A percentile compares a stretch with the other conserved stretches of the same genome.
These are phyloP conservation scores for Hyphodiscus hymeniophilus DNA, from an alignment of 495 filamentous ascomycete species.

Conservation along the genomic window DNA sequence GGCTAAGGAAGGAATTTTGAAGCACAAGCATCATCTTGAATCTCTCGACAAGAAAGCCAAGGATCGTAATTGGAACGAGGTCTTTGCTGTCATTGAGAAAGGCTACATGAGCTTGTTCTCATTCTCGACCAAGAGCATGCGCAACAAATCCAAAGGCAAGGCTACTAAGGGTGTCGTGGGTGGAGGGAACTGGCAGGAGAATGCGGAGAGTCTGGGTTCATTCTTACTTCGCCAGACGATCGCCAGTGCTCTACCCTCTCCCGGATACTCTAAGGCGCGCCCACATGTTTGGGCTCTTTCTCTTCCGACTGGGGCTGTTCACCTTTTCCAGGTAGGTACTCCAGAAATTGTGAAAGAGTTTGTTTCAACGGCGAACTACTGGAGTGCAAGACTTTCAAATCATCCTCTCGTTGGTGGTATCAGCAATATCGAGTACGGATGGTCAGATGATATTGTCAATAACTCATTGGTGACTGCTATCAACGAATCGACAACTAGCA, in stretches of 20 bases:
- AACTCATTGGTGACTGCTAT: slow-evolving; percentile 52
- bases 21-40: slow-evolving; percentile 94
- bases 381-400: slow-evolving; percentile 88
- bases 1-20: slow-evolving; percentile 94
- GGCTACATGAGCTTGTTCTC: slow-evolving; percentile 95
- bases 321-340: slow-evolving; percentile 95
- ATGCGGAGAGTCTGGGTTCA: slow-evolving; percentile 75
- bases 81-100: slow-evolving; percentile 96
- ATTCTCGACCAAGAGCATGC: slow-evolving; percentile 72
- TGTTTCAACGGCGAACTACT: slow-evolving; percentile 93
- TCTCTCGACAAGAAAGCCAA: slow-evolving; percentile 82
- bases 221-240: slow-evolving; percentile 90
- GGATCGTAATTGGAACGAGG: slow-evolving; percentile 87
- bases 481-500: slow-evolving; percentile 27
- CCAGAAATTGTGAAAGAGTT: slow-evolving; percentile 93
- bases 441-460: slow-evolving; percentile 86
- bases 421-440: slow-evolving; percentile 96
- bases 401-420: slow-evolving; percentile 86
- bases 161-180: slow-evolving; percentile 63
- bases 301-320: slow-evolving; percentile 85
- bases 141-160: slow-evolving; percentile 44
- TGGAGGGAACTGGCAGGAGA: slow-evolving; percentile 95
- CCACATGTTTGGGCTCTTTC: slow-evolving; percentile 95
- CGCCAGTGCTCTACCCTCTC: slow-evolving; percentile 79
- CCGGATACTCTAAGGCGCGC: slow-evolving; percentile 84